Evolutionary conservation across 83 land plant species (phyloP), one percentile per base, ranked within the genome.

Genomic region (Isoetes engelmannii): DNA sequence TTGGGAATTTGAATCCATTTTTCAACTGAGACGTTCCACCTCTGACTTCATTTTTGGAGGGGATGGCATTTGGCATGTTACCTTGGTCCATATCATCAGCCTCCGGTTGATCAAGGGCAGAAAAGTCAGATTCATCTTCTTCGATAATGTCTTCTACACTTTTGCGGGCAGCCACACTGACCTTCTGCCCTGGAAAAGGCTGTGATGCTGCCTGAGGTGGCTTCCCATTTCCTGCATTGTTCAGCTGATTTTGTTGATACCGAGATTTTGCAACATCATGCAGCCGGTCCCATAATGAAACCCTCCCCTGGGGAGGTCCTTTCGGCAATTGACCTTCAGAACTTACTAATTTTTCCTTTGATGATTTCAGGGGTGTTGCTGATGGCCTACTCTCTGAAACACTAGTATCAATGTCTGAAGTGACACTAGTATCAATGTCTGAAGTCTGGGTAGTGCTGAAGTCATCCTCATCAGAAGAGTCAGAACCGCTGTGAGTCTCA

Each of bases 261-360:
- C 15, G 15, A 10, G 12, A 51, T 51, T 51, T 28, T 28, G 37
- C 37, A 28, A 28, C 37, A 51, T 10, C 54, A 51, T 51, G 54
- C 12, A 51, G 54, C 54, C 54, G 54, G n/a, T 51, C 54, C 54
- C 54, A 51, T n/a, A 51, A 51, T 51, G 54, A 51, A 10, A 12
- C 15, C 54, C 54, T 51, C 15, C 15, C 54, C 37, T 28, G 37
- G 37, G 37, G 2, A 28, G 37, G 37, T 28, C 37, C 37, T 28
- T 28, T 28, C 2, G 37, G 37, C 37, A 28, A 28, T 28, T 28
- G 37, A 28, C 37, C 37, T 28, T 28, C 37, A 28, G 37, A 28
- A 28, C 37, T 28, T 28, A 2, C 37, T 28, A 28, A 0, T 28
- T 28, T 28, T 28, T 28, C 37, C 37, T 0, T 28, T 28, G 37